phyloP scores from a whole-genome alignment of 2,329 filamentous ascomycete species.

The Clonostachys sp. region DNA sequence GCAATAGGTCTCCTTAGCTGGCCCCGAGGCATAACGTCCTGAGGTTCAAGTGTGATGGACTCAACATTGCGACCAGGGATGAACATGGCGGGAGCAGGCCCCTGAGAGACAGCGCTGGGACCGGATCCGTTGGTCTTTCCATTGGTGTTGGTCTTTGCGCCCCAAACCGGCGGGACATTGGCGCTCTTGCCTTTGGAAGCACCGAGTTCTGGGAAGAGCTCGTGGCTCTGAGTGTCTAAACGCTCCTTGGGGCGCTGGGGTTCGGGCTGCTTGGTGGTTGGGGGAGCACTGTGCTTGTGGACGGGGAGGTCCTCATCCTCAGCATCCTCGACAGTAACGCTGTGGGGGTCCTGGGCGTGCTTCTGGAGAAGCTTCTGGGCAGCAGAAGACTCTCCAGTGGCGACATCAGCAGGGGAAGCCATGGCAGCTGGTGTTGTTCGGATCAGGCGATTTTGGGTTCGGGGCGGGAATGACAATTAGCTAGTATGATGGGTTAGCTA shows the following conservation, averaged over 20 bases:
- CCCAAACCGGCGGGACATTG: constrained; percentile 71
- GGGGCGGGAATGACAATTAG: no score
- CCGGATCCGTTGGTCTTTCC: constrained; percentile 50
- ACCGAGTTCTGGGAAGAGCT: constrained; percentile 90
- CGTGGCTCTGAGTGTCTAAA: constrained; percentile 82
- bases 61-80: constrained; percentile 83
- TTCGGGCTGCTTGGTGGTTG: constrained; percentile 13
- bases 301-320: constrained; percentile 69
- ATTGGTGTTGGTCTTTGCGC: constrained; percentile 57
- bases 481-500: no score
- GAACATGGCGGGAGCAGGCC: constrained; percentile 47
- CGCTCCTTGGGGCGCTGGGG: constrained; percentile 1
- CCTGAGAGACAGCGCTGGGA: constrained; percentile 33
- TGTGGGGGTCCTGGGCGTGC: constrained; percentile 49
- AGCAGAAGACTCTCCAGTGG: constrained; percentile 42
- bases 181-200: constrained; percentile 62
- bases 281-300: constrained; percentile 31
- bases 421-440: no score
- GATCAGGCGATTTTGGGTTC: no score
- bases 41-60: constrained; percentile 66
- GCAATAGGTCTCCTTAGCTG: constrained; percentile 81
- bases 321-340: constrained; percentile 74
- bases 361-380: constrained; percentile 62
- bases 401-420: constrained; percentile 10
- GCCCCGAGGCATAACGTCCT: constrained; percentile 69